Evolutionary conservation across 2,329 filamentous ascomycete genomes (phyloP).

Genomic region (Pestalotiopsis fici): DNA sequence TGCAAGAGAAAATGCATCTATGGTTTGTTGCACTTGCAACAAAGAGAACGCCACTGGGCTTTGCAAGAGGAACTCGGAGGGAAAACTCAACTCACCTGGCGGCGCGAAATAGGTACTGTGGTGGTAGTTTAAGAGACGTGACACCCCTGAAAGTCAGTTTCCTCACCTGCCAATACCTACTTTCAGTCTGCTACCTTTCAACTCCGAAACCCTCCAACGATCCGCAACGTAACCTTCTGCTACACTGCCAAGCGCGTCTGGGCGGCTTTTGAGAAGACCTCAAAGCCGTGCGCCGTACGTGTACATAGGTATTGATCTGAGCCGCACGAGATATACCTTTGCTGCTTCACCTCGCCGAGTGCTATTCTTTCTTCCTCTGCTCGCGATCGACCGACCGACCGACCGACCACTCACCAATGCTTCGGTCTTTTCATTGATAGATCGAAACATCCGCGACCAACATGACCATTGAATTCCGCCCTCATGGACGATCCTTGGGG

Average conservation of each 20-base stretch:
- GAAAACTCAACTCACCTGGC: neutral
- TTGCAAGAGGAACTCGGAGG: neutral
- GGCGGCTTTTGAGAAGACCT: neutral
- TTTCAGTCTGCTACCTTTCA: neutral
- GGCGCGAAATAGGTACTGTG: neutral
- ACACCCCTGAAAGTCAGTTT: neutral
- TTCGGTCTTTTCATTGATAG: neutral
- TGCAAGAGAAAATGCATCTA: neutral
- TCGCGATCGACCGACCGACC: neutral
- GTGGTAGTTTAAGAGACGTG: neutral
- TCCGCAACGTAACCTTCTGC: neutral
- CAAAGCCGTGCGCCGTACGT: neutral
- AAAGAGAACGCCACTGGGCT: neutral
- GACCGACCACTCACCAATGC: neutral
- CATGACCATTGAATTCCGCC: conserved; percentile 26
- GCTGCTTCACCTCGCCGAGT: too few species aligned
- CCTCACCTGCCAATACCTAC: neutral
- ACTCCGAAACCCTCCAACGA: neutral
- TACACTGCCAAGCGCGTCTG: neutral
- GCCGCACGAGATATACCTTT: too few species aligned
- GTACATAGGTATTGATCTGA: too few species aligned
- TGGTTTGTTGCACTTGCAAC: neutral
- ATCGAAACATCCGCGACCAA: conserved; percentile 16
- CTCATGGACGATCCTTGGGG: conserved; percentile 66
- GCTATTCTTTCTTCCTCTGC: neutral